Base-by-base conservation (phyloP, 805 yeast genomes). In the Zygoascus biomembranicola region DNA sequence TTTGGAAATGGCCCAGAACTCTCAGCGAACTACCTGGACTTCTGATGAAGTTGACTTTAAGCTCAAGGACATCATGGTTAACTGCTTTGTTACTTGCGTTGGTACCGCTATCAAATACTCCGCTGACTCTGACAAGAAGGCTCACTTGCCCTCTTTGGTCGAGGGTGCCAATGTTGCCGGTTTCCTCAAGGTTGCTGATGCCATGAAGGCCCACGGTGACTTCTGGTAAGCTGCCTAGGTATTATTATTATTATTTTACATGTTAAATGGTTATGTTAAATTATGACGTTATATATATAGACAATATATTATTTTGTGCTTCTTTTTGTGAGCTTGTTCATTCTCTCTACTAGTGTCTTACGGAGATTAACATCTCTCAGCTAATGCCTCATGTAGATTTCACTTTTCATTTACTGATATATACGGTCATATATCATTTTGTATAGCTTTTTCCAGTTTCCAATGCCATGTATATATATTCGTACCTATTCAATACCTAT, bases 91-190 rank as follows among this genome's bases (percentile, higher is more conserved):
- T 72, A 87, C 84, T 80, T 92, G 97, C 75, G 84, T 89, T 77
- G 79, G 81, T 63, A 92, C 96, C 60, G 95, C 98, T 55, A 73
- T 78, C 53, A 77, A 81, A 67, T 92, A 85, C 81, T 75, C 90
- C 58, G 80, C 84, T 62, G 92, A 85, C 74, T 60, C 78, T 58
- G 73, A 76, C 72, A 77, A 77, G 64, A 75, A 85, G 55, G 41
- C 18, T 10, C 28, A 23, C 31, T 77, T 90, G 67, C 99, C 99
- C 66, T 92, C 98, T 49, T 80, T 92, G 68, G 96, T 92, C 64
- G 88, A 88, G 81, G 99, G 99, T 79, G 98, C 98, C 67, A 92
- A 92, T 85, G 85, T 92, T 77, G 97, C 98, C 62, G 97, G 97
- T 75, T 92, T 92, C 84, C 82, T 90, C 71, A 92, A 92, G 82